Evolutionary conservation across 768 basidiomycete genomes (phyloP).

Genomic region (Termitomyces sp.): DNA sequence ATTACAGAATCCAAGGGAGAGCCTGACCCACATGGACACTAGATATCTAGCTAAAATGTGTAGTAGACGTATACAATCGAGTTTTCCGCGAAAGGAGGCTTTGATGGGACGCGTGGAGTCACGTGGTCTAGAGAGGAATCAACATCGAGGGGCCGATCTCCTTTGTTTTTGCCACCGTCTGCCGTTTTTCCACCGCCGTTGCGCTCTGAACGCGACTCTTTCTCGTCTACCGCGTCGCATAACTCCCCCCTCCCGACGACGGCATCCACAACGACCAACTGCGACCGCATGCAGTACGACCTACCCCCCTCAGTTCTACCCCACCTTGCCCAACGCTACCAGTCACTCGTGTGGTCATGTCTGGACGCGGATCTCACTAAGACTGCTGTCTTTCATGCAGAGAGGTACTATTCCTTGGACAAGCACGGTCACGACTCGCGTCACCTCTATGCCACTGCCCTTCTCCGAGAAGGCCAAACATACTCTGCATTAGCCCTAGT

Average conservation of each 20-base stretch:
- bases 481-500: conserved; percentile 74
- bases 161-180: conserved; percentile 13
- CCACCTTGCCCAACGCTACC: conserved; percentile 64
- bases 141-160: conserved; percentile 15
- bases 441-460: conserved; percentile 77
- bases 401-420: conserved; percentile 74
- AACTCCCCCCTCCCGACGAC: conserved; percentile 1
- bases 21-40: conserved; percentile 74
- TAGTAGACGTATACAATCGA: conserved; percentile 2
- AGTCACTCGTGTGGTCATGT: conserved; percentile 74
- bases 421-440: conserved; percentile 72
- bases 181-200: background rate
- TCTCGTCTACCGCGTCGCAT: conserved; percentile 4
- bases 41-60: conserved; percentile 15
- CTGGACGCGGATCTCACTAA: conserved; percentile 75
- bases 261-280: conserved; percentile 25
- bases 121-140: conserved; percentile 17
- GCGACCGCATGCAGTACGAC: conserved; percentile 52
- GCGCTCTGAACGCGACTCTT: conserved; percentile 10
- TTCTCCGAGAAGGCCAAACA: conserved; percentile 65
- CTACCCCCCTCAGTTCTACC: conserved; percentile 42
- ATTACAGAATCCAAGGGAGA: conserved; percentile 65
- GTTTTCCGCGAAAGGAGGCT: background rate
- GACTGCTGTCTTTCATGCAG: conserved; percentile 87
- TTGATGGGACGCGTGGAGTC: conserved; percentile 18